Conservation (phyloP, 805 yeast genomes). For the Starmerella apicola region DNA sequence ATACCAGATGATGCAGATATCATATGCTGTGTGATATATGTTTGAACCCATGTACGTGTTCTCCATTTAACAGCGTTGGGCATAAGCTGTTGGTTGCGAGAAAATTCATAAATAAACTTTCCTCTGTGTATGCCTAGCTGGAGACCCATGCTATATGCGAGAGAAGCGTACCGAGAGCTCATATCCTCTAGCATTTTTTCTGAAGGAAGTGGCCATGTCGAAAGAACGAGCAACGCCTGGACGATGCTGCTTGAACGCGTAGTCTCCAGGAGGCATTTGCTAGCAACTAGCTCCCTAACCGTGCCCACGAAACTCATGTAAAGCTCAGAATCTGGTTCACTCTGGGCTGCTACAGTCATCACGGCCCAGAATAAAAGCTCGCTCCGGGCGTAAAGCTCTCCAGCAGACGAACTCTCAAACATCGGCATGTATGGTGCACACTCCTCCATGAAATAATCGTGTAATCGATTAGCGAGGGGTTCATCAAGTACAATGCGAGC, state of each 20-base stretch:
- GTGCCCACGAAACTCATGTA: constrained; percentile 64
- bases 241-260: constrained; percentile 90
- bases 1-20: constrained; percentile 81
- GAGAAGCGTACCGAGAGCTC: constrained; percentile 74
- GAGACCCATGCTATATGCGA: constrained; percentile 71
- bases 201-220: constrained; percentile 88
- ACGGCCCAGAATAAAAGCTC: constrained; percentile 85
- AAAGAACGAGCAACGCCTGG: constrained; percentile 73
- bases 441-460: constrained; percentile 50
- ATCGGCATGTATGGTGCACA: constrained; percentile 74
- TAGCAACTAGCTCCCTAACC: constrained; percentile 77
- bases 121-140: constrained; percentile 89
- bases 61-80: constrained; percentile 92
- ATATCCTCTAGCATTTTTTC: constrained; percentile 86
- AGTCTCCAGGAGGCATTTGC: constrained; percentile 84
- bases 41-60: constrained; percentile 83
- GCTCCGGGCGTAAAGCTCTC: constrained; percentile 69
- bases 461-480: constrained; percentile 59
- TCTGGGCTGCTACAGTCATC: constrained; percentile 68
- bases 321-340: constrained; percentile 77
- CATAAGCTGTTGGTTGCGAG: constrained; percentile 75
- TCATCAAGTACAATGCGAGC: constrained; percentile 64
- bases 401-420: constrained; percentile 53
- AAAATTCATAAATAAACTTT: constrained; percentile 77
- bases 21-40: constrained; percentile 76